These are phyloP conservation scores for Vaccinium vitisidaea DNA, from an alignment of 148 eudicot genomes.

Conservation along the genomic window DNA sequence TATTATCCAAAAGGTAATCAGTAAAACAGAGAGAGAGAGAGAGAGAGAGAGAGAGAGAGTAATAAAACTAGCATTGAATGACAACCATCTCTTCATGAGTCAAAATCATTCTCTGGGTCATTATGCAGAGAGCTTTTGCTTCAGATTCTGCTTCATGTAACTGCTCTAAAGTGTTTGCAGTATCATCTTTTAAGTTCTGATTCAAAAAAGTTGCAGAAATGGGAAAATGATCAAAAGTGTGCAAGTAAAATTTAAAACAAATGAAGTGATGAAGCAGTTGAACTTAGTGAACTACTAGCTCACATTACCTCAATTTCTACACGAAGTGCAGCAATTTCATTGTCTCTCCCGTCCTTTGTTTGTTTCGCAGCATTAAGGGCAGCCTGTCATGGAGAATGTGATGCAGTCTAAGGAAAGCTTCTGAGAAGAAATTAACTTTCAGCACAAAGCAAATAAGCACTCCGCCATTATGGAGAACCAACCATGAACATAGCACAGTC, in stretches of 20 bases:
- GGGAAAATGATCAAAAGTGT: background rate
- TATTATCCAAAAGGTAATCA: background rate
- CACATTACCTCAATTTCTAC: constrained; percentile 68
- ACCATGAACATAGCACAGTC: background rate
- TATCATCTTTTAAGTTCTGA: constrained; percentile 72
- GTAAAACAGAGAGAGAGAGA: constrained; percentile 9
- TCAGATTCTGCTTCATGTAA: constrained; percentile 85
- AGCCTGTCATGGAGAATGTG: constrained; percentile 47
- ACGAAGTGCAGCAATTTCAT: constrained; percentile 63
- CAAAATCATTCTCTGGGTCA: constrained; percentile 92
- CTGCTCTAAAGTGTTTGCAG: constrained; percentile 54
- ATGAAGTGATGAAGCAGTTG: background rate
- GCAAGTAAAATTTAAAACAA: background rate
- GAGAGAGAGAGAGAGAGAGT: background rate
- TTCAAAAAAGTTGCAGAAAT: constrained; percentile 7
- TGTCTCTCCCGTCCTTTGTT: constrained; percentile 78
- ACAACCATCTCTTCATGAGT: constrained; percentile 97
- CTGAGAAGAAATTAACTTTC: constrained; percentile 8
- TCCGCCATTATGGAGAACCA: constrained; percentile 8
- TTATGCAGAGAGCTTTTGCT: constrained; percentile 74
- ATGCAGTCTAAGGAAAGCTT: constrained; percentile 13
- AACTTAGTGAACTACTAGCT: constrained; percentile 10
- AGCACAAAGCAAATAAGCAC: constrained; percentile 14
- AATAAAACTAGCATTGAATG: constrained; percentile 21
- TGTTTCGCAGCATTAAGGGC: constrained; percentile 81